Evolutionary conservation across 768 basidiomycete species (phyloP), one percentile per base, ranked within the genome.

Genomic region (Xerocomus potaroensis): DNA sequence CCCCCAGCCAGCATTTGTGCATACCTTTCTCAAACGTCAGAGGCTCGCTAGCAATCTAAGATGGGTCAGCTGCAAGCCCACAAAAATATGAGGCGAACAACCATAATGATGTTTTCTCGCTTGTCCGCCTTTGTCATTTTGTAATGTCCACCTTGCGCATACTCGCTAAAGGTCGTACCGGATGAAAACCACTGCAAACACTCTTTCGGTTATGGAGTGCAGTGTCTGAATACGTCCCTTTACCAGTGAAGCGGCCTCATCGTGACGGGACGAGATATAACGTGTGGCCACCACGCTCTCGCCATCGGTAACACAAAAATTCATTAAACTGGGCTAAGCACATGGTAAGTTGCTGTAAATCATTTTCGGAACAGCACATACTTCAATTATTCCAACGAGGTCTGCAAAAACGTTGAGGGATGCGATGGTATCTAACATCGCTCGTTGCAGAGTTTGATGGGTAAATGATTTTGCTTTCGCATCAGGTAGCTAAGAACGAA

Each of bases 301-400:
- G 7, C 96, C 96, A 62, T 99, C 96, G 5, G 93, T 94, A 24
- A 98, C 86, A 56, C 91, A 94, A 62, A 95, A 99, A 63, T 98
- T 98, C 84, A 93, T 78, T 43, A 94, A 68, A 58, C 87, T 89
- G 12, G 92, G 94, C 81, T 91, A 54, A 36, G 26, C 14, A 43
- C 22, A 35, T 15, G 44, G 41, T 53, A 26, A 47, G 54, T 27
- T 14, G 24, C 21, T 27, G 19, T 10, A 19, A 35, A 18, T 45
- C 21, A 16, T 19, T 16, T 8, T n/a, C n/a, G 41, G 29, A 23
- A 39, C 35, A 18, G 21, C 31, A 47, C 60, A 32, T 52, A 86
- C 87, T 74, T 92, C 90, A 10, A 72, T 81, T 44, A 90, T 78
- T 19, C 77, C 79, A 40, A 78, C 83, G 51, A 84, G 82, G 51